A percentile compares a stretch with the other conserved stretches of the same genome.
These are phyloP conservation scores for Mallotus japonicus DNA, from an alignment of 441 rosid species.

Conservation along the genomic window DNA sequence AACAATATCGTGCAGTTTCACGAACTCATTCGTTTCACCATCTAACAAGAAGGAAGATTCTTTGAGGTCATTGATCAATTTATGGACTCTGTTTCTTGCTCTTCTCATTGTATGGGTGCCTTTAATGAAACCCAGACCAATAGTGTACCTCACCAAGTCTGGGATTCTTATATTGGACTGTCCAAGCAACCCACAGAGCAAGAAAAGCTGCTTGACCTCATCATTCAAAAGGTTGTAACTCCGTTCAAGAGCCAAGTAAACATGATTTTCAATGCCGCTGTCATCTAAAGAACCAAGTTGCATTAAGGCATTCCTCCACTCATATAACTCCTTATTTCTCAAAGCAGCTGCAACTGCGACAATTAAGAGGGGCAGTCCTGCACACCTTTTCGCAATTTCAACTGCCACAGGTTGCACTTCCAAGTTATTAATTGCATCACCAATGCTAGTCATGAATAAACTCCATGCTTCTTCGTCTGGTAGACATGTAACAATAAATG, in stretches of 20 bases:
- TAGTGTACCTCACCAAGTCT: background rate
- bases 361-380: too few species aligned
- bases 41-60: constrained; percentile 18
- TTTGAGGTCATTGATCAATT: constrained; percentile 17
- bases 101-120: background rate
- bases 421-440: background rate
- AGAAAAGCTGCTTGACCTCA: constrained; percentile 5
- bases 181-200: constrained; percentile 15
- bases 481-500: background rate
- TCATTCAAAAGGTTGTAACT: constrained; percentile 14
- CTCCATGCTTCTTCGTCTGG: constrained; percentile 18
- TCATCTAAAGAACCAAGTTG: too few species aligned
- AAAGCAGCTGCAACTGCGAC: too few species aligned
- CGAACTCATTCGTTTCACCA: background rate
- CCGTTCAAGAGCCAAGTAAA: constrained; percentile 14
- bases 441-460: constrained; percentile 12
- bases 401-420: too few species aligned
- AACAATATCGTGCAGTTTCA: constrained; percentile 25
- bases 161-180: background rate
- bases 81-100: background rate
- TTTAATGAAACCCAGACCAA: constrained; percentile 17
- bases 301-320: too few species aligned
- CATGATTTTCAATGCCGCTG: too few species aligned
- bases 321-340: too few species aligned
- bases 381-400: too few species aligned